Percentiles rank a stretch among this genome's conserved stretches.
Conservation (phyloP, 2,329 filamentous ascomycete species). For the Zalaria obscura region DNA sequence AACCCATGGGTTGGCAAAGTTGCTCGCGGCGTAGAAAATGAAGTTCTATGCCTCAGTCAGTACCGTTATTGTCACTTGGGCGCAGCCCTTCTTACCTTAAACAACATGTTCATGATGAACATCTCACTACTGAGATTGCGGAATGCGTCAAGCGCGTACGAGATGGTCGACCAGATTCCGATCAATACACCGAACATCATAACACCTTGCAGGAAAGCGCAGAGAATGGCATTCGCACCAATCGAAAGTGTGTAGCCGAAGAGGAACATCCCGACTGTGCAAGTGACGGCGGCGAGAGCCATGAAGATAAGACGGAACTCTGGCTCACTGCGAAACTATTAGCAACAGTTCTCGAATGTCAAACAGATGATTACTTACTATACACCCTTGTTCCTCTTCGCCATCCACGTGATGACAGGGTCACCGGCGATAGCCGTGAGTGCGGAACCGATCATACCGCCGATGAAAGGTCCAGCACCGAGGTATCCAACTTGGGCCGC, state of each 20-base stretch:
- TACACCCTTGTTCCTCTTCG: constrained; percentile 8
- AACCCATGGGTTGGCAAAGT: constrained; percentile 16
- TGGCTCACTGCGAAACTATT: constrained; percentile 9
- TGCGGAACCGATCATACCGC: constrained; percentile 7
- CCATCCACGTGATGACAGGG: constrained; percentile 9
- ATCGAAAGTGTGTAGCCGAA: constrained; percentile 11
- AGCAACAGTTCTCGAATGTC: neutral
- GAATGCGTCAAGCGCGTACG: constrained; percentile 15
- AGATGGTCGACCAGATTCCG: constrained; percentile 12
- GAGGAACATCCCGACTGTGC: constrained; percentile 14
- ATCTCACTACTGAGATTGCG: constrained; percentile 14
- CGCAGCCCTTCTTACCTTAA: constrained; percentile 8
- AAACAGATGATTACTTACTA: constrained; percentile 9
- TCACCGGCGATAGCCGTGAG: constrained; percentile 5
- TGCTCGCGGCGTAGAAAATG: constrained; percentile 15
- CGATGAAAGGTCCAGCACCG: constrained; percentile 9
- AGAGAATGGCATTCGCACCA: constrained; percentile 11
- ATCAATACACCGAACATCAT: constrained; percentile 15
- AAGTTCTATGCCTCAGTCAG: constrained; percentile 11
- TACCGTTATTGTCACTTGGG: neutral
- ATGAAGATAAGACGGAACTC: constrained; percentile 16
- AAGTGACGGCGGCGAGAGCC: constrained; percentile 6
- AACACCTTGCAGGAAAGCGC: constrained; percentile 15
- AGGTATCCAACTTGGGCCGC: constrained; percentile 9
- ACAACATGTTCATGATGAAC: constrained; percentile 17